A percentile compares a stretch with the other conserved stretches of the same genome.
phyloP scores from a whole-genome alignment of 352 stramenopile species.

The Globisporangium parvum region DNA sequence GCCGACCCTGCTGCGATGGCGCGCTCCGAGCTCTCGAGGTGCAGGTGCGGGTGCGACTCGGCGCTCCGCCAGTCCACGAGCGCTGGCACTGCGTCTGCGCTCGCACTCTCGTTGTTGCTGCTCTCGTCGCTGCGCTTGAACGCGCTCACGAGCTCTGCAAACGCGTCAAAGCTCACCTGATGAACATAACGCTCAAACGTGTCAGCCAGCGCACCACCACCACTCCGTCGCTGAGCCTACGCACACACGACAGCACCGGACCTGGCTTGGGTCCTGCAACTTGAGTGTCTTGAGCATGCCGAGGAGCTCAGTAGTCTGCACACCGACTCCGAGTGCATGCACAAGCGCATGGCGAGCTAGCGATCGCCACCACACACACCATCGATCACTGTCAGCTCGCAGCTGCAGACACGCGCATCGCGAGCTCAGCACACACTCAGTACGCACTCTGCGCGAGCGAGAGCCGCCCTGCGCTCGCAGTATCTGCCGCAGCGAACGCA shows the following conservation, averaged over 20 bases:
- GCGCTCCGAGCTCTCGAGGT: background rate
- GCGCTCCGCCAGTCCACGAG: conserved; percentile 1
- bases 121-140: conserved; percentile 13
- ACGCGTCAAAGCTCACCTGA: conserved; percentile 62
- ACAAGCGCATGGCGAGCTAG: conserved; percentile 57
- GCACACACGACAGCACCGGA: conserved; percentile 8
- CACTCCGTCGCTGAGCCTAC: background rate
- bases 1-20: conserved; percentile 23
- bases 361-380: background rate
- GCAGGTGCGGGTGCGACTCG: background rate
- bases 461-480: conserved; percentile 28
- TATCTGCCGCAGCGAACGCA: conserved; percentile 49
- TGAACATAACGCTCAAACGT: background rate
- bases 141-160: conserved; percentile 41
- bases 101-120: background rate
- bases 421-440: background rate
- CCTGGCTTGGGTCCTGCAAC: conserved; percentile 29
- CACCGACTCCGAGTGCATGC: conserved; percentile 49
- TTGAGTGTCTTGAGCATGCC: conserved; percentile 24
- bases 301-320: conserved; percentile 34
- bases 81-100: background rate
- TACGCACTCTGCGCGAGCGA: conserved; percentile 46
- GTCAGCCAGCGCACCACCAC: background rate
- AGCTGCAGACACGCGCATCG: background rate
- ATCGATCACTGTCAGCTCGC: background rate